Percentiles rank a stretch among this genome's conserved stretches.
These are phyloP conservation scores for Punica granatum DNA, from an alignment of 345 rosid genomes.

Conservation along the genomic window DNA sequence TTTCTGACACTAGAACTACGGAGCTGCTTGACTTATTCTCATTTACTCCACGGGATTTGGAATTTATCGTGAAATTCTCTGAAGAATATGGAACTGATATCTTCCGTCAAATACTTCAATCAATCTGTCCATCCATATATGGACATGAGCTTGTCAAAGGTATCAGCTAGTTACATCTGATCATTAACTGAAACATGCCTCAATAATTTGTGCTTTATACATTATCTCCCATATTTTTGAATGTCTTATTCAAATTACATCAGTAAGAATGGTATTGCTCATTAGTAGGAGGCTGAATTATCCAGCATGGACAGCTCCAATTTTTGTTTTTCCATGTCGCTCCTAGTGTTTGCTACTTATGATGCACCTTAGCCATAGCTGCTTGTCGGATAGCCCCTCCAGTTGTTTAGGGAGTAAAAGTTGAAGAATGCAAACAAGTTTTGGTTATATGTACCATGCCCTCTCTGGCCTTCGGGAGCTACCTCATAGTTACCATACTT, in stretches of 20 bases:
- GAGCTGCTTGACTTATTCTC: conserved; percentile 66
- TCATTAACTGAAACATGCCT: not conserved
- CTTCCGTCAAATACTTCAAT: conserved; percentile 73
- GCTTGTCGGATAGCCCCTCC: not conserved
- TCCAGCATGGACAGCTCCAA: not conserved
- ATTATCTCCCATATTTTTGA: not conserved
- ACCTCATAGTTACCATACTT: no score
- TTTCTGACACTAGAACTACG: conserved; percentile 33
- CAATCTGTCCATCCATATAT: conserved; percentile 90
- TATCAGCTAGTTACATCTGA: conserved; percentile 11
- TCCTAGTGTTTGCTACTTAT: not conserved
- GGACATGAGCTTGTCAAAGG: conserved; percentile 99
- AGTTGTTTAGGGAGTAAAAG: no score
- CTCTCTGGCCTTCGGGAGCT: no score
- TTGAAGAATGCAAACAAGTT: no score
- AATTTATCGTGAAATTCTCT: conserved; percentile 81
- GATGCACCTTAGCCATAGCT: not conserved
- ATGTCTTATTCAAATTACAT: not conserved
- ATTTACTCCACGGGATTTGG: conserved; percentile 78
- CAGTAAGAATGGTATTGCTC: not conserved
- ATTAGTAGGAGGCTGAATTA: not conserved
- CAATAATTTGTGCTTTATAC: not conserved
- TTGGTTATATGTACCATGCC: no score
- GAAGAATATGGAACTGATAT: conserved; percentile 80
- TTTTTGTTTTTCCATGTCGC: not conserved